Evolutionary conservation across 257 asterid species (phyloP).

Genomic region (Eustoma russellianum): DNA sequence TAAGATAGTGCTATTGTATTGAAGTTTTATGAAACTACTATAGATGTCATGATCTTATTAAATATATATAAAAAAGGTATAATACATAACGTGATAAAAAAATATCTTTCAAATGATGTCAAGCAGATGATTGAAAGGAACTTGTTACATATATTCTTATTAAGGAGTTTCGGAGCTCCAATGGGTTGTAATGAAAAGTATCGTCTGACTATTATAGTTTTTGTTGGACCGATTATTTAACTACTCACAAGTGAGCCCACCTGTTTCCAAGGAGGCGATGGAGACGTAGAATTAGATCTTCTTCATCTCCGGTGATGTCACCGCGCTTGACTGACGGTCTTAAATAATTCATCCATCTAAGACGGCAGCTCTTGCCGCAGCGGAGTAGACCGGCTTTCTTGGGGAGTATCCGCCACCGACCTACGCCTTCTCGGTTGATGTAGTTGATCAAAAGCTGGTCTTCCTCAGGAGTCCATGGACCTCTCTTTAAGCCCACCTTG

Average conservation of each 20-base stretch:
- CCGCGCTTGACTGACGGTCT: slow-evolving; percentile 55
- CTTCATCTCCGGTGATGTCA: slow-evolving; percentile 55
- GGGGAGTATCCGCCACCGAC: slow-evolving; percentile 29
- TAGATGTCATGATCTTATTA: no score
- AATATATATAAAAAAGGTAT: no score
- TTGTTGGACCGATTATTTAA: no score
- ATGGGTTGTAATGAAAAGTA: no score
- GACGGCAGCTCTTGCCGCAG: slow-evolving; percentile 36
- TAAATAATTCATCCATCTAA: slow-evolving; percentile 67
- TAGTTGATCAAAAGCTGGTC: slow-evolving; percentile 18
- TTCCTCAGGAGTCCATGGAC: slow-evolving; percentile 35
- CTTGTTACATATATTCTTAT: no score
- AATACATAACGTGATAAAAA: no score
- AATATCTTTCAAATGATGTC: no score
- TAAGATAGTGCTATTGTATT: no score
- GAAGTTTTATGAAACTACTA: no score
- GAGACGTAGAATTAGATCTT: slow-evolving; percentile 76
- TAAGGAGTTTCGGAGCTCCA: no score
- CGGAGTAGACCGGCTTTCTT: slow-evolving; percentile 32
- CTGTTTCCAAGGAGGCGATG: slow-evolving; percentile 85
- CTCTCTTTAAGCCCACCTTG: slow-evolving; percentile 30
- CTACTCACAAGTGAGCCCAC: slow-evolving; percentile 8
- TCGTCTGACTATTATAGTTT: no score
- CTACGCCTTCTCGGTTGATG: slow-evolving; percentile 28
- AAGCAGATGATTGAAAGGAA: no score